Base-by-base conservation (phyloP, 2,329 filamentous ascomycete genomes). In the Chaetothyriales sp. region DNA sequence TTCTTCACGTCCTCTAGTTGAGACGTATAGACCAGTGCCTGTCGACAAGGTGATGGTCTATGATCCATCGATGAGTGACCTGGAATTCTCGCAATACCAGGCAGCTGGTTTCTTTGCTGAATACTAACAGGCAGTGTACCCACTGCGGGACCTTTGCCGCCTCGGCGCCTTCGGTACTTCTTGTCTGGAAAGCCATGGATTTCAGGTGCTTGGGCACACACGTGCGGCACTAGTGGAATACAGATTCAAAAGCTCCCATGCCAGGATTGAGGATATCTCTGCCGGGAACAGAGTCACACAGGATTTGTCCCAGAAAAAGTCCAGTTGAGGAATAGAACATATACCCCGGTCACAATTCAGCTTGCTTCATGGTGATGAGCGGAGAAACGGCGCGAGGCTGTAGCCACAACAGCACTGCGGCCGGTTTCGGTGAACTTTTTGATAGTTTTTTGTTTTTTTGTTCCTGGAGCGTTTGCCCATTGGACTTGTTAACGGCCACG, bases 21-120 rank as follows among this genome's bases (percentile, higher is more conserved):
- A 42, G 50, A 50, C 49, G 49, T 53, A 53, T n/a, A 43, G 48
- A 18, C 46, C 19, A 25, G n/a, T 55, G 18, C 49, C 49, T 51
- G 49, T 52, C 47, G 49, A 46, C 47, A 51, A 53, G 8, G 46
- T 52, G 22, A 53, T 53, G 53, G 32, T 49, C 46, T 44, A 49
- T 25, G 46, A 44, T 44, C 51, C 54, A 50, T 47, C 51, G 15
- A 32, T 57, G 55, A 51, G 51, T 48, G 36, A 53, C 18, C 47
- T 57, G 42, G 51, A 55, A 25, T 51, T 52, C 51, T 47, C 53
- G 7, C 32, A 48, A 15, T 39, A 39, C 32, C 12, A 15, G 10
- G 32, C 32, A 39, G 10, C 32, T 39, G 32, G 32, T 12, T 39
- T 39, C 32, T 39, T 39, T 15, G 2, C 32, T 39, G 32, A 39